phyloP scores from a whole-genome alignment of 108 stramenopile genomes.

The Cyclotella atomus region DNA sequence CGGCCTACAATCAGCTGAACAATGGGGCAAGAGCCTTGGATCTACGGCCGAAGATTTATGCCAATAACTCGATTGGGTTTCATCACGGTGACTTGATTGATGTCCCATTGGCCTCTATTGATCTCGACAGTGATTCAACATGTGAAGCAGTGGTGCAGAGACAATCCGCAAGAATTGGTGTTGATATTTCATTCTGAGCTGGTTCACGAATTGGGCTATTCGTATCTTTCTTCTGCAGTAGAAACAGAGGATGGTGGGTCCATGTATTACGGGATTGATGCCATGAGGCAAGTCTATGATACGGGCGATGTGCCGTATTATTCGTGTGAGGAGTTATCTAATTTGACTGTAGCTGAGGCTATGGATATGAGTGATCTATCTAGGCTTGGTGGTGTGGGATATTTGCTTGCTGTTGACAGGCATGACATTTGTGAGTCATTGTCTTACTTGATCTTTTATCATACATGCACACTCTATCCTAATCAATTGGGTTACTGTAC shows the following conservation, averaged over 20 bases:
- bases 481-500: background rate
- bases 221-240: conserved; percentile 20
- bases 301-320: conserved; percentile 56
- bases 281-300: conserved; percentile 58
- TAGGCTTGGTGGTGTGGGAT: conserved; percentile 42
- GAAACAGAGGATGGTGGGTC: conserved; percentile 18
- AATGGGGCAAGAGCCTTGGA: conserved; percentile 78
- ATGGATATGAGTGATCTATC: conserved; percentile 56
- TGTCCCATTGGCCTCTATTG: conserved; percentile 41
- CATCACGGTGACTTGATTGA: conserved; percentile 69
- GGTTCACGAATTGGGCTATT: conserved; percentile 49
- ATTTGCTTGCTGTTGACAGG: conserved; percentile 73
- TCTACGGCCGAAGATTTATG: conserved; percentile 66
- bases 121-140: conserved; percentile 53
- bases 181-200: conserved; percentile 65
- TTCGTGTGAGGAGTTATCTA: conserved; percentile 56
- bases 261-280: conserved; percentile 37
- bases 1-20: conserved; percentile 68
- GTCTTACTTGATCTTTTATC: conserved; percentile 16
- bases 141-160: conserved; percentile 61
- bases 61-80: conserved; percentile 66
- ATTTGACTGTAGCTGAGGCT: conserved; percentile 59
- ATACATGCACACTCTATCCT: background rate
- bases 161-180: conserved; percentile 73
- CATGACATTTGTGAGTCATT: conserved; percentile 56